phyloP scores from a whole-genome alignment of 768 basidiomycete genomes.

The Calocybe cyanea region DNA sequence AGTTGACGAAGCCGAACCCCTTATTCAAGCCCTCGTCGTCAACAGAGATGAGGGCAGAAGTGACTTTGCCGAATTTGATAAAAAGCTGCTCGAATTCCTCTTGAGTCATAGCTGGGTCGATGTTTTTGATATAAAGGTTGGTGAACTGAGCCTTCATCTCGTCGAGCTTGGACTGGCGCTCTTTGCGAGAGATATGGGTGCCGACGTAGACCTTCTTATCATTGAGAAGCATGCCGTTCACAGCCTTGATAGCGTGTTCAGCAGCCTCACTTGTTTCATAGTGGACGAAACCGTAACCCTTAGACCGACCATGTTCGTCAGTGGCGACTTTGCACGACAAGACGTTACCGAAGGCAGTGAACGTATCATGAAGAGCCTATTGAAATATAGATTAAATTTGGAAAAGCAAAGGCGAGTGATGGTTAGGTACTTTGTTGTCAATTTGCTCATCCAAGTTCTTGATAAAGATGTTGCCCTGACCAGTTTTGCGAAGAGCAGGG shows the following conservation, averaged over 20 bases:
- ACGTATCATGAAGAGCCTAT: slow-evolving; percentile 97
- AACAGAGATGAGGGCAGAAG: slow-evolving; percentile 79
- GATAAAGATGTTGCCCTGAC: slow-evolving; percentile 99
- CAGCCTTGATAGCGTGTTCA: slow-evolving; percentile 93
- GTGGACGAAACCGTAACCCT: slow-evolving; percentile 98
- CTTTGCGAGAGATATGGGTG: slow-evolving; percentile 96
- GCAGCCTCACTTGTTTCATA: slow-evolving; percentile 98
- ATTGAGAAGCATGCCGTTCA: slow-evolving; percentile 98
- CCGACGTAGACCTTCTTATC: slow-evolving; percentile 99
- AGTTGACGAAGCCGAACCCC: slow-evolving; percentile 99
- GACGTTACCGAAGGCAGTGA: slow-evolving; percentile 97
- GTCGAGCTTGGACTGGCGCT: slow-evolving; percentile 97
- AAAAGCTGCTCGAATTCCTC: slow-evolving; percentile 87
- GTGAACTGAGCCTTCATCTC: slow-evolving; percentile 98
- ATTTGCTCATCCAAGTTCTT: slow-evolving; percentile 97
- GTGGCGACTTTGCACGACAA: slow-evolving; percentile 98
- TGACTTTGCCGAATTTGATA: slow-evolving; percentile 70
- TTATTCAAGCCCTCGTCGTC: slow-evolving; percentile 93
- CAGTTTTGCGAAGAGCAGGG: slow-evolving; percentile 98
- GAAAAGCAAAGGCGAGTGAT: not conserved
- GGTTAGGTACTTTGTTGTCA: slow-evolving; percentile 80
- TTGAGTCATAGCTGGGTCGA: slow-evolving; percentile 78
- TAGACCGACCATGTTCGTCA: slow-evolving; percentile 92
- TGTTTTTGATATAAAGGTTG: slow-evolving; percentile 98
- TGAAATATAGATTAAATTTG: not conserved